These are phyloP conservation scores for Colletotrichum karsti DNA, from an alignment of 2,329 filamentous ascomycete species.

Conservation along the genomic window DNA sequence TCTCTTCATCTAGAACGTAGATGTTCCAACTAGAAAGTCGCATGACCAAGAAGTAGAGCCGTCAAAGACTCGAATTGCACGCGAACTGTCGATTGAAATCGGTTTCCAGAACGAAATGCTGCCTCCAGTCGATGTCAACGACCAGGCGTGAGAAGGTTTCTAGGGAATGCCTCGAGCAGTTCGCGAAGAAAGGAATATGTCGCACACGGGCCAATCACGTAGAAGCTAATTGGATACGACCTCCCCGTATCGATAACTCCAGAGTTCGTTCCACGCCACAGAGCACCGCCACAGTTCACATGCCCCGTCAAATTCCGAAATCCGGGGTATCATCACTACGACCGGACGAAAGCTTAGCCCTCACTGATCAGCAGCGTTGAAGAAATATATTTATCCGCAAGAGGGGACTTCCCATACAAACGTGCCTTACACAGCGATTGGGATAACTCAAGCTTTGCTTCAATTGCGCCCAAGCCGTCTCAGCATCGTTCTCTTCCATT, in stretches of 20 bases:
- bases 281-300: background rate
- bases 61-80: background rate
- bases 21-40: too few relatives aligned
- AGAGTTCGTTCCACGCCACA: background rate
- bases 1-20: too few relatives aligned
- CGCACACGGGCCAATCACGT: background rate
- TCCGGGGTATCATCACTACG: constrained; percentile 18
- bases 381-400: background rate
- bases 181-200: background rate
- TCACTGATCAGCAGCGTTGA: background rate
- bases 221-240: background rate
- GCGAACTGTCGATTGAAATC: constrained; percentile 16
- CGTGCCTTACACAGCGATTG: background rate
- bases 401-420: background rate
- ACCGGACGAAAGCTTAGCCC: constrained; percentile 24
- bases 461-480: background rate
- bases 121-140: constrained; percentile 20
- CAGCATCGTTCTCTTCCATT: background rate
- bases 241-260: background rate
- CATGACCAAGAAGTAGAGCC: too few relatives aligned
- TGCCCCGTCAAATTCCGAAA: constrained; percentile 26
- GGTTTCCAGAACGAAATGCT: constrained; percentile 24
- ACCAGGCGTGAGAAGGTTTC: constrained; percentile 13
- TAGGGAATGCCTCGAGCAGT: background rate
- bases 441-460: background rate